Percentiles rank a stretch among this genome's conserved stretches.
These are phyloP conservation scores for Penicillium lagena DNA, from an alignment of 495 filamentous ascomycete species.

Conservation along the genomic window DNA sequence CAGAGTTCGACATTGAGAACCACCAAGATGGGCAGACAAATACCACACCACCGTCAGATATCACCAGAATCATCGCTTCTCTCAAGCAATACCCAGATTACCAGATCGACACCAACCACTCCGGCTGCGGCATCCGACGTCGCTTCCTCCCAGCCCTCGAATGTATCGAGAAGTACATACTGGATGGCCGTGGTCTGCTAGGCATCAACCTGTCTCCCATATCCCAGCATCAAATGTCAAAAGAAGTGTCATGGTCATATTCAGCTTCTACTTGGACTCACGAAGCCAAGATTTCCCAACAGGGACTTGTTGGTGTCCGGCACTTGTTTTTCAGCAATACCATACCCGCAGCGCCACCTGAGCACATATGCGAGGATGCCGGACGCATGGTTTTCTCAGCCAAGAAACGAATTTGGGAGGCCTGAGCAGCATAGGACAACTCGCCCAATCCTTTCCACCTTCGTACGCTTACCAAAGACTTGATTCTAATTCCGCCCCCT, in stretches of 20 bases:
- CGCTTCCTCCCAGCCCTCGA: constrained; percentile 63
- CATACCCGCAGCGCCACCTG: background rate
- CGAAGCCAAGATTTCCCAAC: too few relatives aligned
- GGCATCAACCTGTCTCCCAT: constrained; percentile 51
- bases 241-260: too few relatives aligned
- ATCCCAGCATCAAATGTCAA: too few relatives aligned
- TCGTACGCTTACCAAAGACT: too few relatives aligned
- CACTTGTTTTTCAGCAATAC: too few relatives aligned
- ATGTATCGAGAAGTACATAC: constrained; percentile 53
- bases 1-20: constrained; percentile 18
- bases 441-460: too few relatives aligned
- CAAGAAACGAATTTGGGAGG: constrained; percentile 35
- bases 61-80: constrained; percentile 43
- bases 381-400: constrained; percentile 31
- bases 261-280: too few relatives aligned
- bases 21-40: constrained; percentile 11
- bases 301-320: too few relatives aligned
- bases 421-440: constrained; percentile 1
- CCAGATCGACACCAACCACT: constrained; percentile 72
- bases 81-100: constrained; percentile 64
- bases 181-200: constrained; percentile 62
- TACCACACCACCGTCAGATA: constrained; percentile 27
- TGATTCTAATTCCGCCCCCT: too few relatives aligned
- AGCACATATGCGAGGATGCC: constrained; percentile 24
- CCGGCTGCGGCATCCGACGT: constrained; percentile 68